A percentile compares a stretch with the other conserved stretches of the same genome.
Evolutionary conservation across 1,284 basidiomycete species (phyloP).

Genomic region (Fomitopsis schrenkii): DNA sequence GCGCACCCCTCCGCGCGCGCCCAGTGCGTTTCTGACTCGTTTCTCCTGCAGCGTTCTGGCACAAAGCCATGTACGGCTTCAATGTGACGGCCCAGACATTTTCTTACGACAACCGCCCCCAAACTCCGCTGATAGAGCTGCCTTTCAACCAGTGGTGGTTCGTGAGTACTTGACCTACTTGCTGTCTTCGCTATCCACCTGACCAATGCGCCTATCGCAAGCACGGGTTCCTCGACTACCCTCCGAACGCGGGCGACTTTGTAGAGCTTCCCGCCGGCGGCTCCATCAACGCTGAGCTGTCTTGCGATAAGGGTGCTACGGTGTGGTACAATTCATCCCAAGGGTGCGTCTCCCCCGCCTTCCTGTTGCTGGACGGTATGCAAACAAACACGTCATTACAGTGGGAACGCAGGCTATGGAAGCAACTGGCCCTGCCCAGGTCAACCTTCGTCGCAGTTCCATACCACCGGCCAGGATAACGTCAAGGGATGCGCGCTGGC

Average conservation of each 20-base stretch:
- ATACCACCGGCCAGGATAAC: slow-evolving; percentile 50
- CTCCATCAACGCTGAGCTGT: slow-evolving; percentile 44
- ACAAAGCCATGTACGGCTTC: slow-evolving; percentile 44
- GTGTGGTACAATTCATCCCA: slow-evolving; percentile 43
- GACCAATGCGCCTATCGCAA: background rate
- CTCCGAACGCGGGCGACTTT: slow-evolving; percentile 51
- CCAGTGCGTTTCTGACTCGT: background rate
- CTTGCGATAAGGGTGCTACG: slow-evolving; percentile 57
- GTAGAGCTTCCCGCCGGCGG: slow-evolving; percentile 56
- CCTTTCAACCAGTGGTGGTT: slow-evolving; percentile 71
- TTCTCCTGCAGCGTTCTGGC: slow-evolving; percentile 25
- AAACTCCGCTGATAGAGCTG: slow-evolving; percentile 49
- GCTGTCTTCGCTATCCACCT: background rate
- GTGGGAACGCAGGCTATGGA: slow-evolving; percentile 45
- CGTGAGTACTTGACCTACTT: slow-evolving; percentile 17
- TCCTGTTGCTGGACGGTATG: background rate
- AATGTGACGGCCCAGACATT: slow-evolving; percentile 50
- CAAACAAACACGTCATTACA: slow-evolving; percentile 1
- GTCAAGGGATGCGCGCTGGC: slow-evolving; percentile 63
- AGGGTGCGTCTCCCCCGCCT: slow-evolving; percentile 17
- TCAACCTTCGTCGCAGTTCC: slow-evolving; percentile 38
- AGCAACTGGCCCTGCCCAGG: slow-evolving; percentile 46
- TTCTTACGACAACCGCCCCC: slow-evolving; percentile 52
- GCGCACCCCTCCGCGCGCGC: background rate
- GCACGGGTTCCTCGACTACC: slow-evolving; percentile 52